Base-by-base conservation (phyloP, 805 yeast genomes). In the Clavispora vitiphila region DNA sequence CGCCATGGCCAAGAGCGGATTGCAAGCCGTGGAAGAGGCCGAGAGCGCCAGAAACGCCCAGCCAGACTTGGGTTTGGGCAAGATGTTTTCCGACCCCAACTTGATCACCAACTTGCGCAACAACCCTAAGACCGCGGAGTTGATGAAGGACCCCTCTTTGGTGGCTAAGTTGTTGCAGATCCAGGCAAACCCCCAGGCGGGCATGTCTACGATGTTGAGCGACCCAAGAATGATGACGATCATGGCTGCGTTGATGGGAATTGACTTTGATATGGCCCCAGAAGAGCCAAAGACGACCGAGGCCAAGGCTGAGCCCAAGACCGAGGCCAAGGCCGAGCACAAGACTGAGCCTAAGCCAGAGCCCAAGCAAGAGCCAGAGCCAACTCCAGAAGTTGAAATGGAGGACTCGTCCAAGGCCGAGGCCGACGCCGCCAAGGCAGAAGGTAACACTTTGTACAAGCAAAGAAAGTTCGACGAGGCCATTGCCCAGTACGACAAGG, bases 391-490 rank as follows among this genome's bases (percentile, higher is more conserved):
- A 23, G 67, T 65, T 16, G 70, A 57, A 40, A 67, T 67, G 73
- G 56, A 41, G 24, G 61, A 53, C 30, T 46, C 53, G n/a, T 42
- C 59, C 19, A 77, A 76, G 56, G 67, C 57, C 3, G 67, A 70
- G 40, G 90, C 95, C 25, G 86, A 81, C 49, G 75, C 69, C 12
- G 81, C 76, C 46, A 93, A 93, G 63, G 84, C 85, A 5, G 78
- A 81, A 62, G 99, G 97, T 50, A 93, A 93, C 68, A 71, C 76
- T 38, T 71, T 86, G 36, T 93, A 93, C 76, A 93, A 93, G 67
- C 72, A 81, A 51, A 85, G 84, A 61, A 74, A 89, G 57, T 93
- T 93, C 53, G 96, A 88, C 58, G 96, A 84, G 57, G 99, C 99
- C 34, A 91, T 93, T 60, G 87, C 69, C 43, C 71, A 79, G 48